Evolutionary conservation across 257 asterid species (phyloP).

Genomic region (Solanum pennellii): DNA sequence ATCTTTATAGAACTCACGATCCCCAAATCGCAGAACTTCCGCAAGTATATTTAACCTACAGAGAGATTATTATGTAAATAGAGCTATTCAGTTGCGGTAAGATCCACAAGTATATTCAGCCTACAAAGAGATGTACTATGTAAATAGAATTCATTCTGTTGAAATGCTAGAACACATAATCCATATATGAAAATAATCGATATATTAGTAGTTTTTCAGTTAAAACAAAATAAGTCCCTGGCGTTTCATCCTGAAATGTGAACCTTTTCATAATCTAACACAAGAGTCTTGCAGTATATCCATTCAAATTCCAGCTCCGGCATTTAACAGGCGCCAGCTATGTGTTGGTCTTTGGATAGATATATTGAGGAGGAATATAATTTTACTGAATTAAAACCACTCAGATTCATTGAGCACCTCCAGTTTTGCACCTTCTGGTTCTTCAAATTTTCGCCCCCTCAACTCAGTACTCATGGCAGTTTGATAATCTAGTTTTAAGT

Average conservation of each 20-base stretch:
- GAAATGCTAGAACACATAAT: slow-evolving; percentile 10
- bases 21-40: slow-evolving; percentile 86
- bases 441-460: background rate
- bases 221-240: background rate
- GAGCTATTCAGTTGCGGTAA: background rate
- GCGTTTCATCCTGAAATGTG: background rate
- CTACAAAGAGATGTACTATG: slow-evolving; percentile 1
- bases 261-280: background rate
- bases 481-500: background rate
- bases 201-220: background rate
- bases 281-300: background rate
- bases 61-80: slow-evolving; percentile 2
- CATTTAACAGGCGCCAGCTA: background rate
- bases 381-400: background rate
- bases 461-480: background rate
- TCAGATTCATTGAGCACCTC: background rate
- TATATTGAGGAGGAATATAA: background rate
- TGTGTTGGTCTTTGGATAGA: background rate
- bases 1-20: slow-evolving; percentile 97
- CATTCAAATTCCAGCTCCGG: background rate
- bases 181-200: background rate
- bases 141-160: background rate
- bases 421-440: background rate
- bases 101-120: slow-evolving; percentile 10
- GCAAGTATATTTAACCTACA: slow-evolving; percentile 97